Evolutionary conservation across 495 filamentous ascomycete species (phyloP).

Genomic region (Trypethelium eluteriae): DNA sequence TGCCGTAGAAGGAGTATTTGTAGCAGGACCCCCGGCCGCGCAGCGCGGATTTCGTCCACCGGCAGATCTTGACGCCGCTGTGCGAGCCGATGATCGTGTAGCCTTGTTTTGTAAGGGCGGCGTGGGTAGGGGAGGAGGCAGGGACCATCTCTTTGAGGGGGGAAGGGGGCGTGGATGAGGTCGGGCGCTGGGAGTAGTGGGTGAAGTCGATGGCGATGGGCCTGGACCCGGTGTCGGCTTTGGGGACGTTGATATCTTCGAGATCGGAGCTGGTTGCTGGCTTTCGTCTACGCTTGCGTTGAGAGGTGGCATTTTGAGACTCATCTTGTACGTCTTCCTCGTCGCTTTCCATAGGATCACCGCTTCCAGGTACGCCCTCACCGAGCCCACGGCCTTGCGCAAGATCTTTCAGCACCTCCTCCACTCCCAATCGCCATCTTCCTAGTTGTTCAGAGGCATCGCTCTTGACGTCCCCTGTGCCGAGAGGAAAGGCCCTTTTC

Average conservation of each 20-base stretch:
- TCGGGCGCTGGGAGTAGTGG: constrained; percentile 39
- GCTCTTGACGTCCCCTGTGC: constrained; percentile 75
- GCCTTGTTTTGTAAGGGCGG: constrained; percentile 86
- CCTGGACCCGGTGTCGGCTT: constrained; percentile 21
- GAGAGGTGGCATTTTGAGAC: constrained; percentile 39
- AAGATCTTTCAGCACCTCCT: constrained; percentile 60
- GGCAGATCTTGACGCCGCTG: constrained; percentile 94
- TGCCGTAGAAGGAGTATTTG: constrained; percentile 95
- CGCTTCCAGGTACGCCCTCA: constrained; percentile 73
- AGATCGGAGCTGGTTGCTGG: constrained; percentile 46
- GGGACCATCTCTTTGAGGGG: constrained; percentile 80
- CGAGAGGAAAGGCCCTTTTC: constrained; percentile 75
- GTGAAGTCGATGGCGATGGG: constrained; percentile 85
- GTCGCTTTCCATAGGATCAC: constrained; percentile 75
- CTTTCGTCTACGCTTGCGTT: constrained; percentile 30
- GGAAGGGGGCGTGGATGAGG: constrained; percentile 30
- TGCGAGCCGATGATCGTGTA: constrained; percentile 93
- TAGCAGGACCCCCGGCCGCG: constrained; percentile 92
- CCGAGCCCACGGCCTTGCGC: constrained; percentile 57
- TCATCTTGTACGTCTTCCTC: constrained; percentile 56
- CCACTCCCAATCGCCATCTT: constrained; percentile 73
- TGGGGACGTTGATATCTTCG: constrained; percentile 56
- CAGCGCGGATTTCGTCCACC: constrained; percentile 97
- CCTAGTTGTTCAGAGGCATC: constrained; percentile 55
- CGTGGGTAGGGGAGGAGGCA: constrained; percentile 75